Evolutionary conservation across 139 green algal genomes (phyloP), one percentile per base, ranked within the genome.

Genomic region (Coelastrella sp.): DNA sequence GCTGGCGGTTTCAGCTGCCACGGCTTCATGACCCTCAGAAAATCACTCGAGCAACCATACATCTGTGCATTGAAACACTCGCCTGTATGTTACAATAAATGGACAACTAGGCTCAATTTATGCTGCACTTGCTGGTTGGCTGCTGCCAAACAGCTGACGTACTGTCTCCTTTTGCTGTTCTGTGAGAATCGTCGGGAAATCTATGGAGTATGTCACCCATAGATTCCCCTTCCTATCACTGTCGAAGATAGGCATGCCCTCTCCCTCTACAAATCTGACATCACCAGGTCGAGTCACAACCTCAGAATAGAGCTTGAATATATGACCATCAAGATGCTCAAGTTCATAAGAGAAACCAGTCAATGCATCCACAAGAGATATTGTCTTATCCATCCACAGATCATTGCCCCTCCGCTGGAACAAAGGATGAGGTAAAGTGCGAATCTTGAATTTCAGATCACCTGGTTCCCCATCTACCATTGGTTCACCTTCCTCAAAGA

Each of bases 401-500:
- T 97, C 89, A 76, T 94, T 83, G 40, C 90, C 91, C 0, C 85
- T n/a, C 6, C 95, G 89, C 81, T 84, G 66, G 78, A 97, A 98
- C 19, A 69, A 45, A 4, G 79, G 25, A 86, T 98, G 79, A 0
- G 89, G 86, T 64, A 45, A 43, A 30, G 87, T 88, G 2, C 84
- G 74, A 0, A 94, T 64, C 38, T 90, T 77, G 68, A 94, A 91
- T 51, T 94, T 94, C 41, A 99, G 90, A 89, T 99, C 98, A 11
- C 98, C 98, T 5, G 96, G 90, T 79, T 99, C 97, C 2, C 98
- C 97, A 85, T 99, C 97, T 4, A 98, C 89, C 27, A 97, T 76
- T 0, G 96, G 95, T 91, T 99, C 96, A 51, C 96, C 96, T 75
- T 99, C 94, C 87, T 99, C 97, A 86, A 98, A 99, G 64, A 99